These are phyloP conservation scores for Apiotrichum sp. DNA, from an alignment of 1,284 basidiomycete species.

Conservation along the genomic window DNA sequence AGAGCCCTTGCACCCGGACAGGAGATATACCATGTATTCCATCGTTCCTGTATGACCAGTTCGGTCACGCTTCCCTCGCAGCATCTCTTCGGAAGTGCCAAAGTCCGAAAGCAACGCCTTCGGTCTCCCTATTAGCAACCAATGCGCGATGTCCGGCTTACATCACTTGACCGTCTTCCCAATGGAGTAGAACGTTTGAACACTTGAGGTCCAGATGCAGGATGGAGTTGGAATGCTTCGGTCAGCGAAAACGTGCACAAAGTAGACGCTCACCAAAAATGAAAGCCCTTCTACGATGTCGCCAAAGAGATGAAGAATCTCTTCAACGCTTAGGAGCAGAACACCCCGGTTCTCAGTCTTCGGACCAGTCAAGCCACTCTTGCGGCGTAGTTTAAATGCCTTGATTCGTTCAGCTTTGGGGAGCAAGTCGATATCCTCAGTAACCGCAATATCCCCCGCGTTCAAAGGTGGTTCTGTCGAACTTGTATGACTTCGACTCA, in stretches of 20 bases:
- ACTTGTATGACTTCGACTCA: conserved; percentile 52
- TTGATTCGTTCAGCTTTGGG: conserved; percentile 56
- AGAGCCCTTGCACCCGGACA: no score
- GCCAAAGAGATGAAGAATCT: conserved; percentile 66
- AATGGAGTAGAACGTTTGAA: conserved; percentile 84
- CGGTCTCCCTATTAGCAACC: conserved; percentile 34
- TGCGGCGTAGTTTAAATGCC: conserved; percentile 45
- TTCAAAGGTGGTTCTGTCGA: conserved; percentile 15
- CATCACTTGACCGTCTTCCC: conserved; percentile 80
- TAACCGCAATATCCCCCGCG: conserved; percentile 26
- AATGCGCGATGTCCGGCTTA: conserved; percentile 18
- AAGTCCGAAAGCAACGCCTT: conserved; percentile 86
- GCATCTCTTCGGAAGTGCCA: conserved; percentile 84
- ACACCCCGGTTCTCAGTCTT: conserved; percentile 54
- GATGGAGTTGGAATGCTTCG: conserved; percentile 73
- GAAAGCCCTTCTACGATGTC: conserved; percentile 72
- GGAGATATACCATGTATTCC: conserved; percentile 49
- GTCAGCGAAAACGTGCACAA: not conserved
- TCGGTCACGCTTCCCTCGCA: conserved; percentile 59
- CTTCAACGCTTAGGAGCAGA: conserved; percentile 71
- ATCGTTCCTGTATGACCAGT: conserved; percentile 90
- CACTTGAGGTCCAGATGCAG: conserved; percentile 89
- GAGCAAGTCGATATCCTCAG: conserved; percentile 52
- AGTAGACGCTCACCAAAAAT: conserved; percentile 61
- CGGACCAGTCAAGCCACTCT: conserved; percentile 34